Conservation (phyloP, 2,329 filamentous ascomycete species). For the Xylaria multiplex region DNA sequence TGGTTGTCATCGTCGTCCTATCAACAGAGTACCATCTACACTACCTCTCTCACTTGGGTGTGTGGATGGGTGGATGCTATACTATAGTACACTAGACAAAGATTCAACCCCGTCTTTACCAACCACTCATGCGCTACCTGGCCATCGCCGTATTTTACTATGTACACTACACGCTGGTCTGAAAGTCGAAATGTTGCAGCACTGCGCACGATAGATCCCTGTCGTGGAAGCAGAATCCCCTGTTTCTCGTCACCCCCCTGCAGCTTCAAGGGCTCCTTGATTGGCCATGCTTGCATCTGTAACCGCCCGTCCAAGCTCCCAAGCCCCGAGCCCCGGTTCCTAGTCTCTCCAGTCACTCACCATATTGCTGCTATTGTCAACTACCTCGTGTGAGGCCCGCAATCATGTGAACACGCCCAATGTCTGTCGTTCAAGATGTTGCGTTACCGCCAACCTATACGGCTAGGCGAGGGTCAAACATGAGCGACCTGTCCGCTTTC, state of each 20-base stretch:
- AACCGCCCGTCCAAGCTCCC: conserved; percentile 47
- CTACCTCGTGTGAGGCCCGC: conserved; percentile 32
- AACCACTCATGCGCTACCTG: neutral
- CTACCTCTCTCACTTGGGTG: too few species aligned
- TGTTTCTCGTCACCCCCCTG: conserved; percentile 30
- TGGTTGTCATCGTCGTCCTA: conserved; percentile 3
- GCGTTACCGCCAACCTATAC: conserved; percentile 40
- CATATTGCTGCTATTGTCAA: conserved; percentile 40
- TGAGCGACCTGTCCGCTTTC: conserved; percentile 34
- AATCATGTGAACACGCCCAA: conserved; percentile 40
- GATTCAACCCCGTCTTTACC: neutral
- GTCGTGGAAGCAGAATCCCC: conserved; percentile 32
- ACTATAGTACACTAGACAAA: too few species aligned
- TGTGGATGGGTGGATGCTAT: too few species aligned
- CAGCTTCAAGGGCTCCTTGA: conserved; percentile 36
- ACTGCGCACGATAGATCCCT: conserved; percentile 28
- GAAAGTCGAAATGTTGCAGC: too few species aligned
- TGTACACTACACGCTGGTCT: too few species aligned
- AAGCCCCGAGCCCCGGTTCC: conserved; percentile 8
- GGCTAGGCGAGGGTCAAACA: conserved; percentile 19
- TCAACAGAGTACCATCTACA: too few species aligned
- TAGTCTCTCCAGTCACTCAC: conserved; percentile 21
- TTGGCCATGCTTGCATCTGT: conserved; percentile 44
- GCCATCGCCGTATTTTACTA: too few species aligned
- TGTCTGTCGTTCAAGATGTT: conserved; percentile 39